These are phyloP conservation scores for Cerioporus squamosus DNA, from an alignment of 1,284 basidiomycete genomes.

Conservation along the genomic window DNA sequence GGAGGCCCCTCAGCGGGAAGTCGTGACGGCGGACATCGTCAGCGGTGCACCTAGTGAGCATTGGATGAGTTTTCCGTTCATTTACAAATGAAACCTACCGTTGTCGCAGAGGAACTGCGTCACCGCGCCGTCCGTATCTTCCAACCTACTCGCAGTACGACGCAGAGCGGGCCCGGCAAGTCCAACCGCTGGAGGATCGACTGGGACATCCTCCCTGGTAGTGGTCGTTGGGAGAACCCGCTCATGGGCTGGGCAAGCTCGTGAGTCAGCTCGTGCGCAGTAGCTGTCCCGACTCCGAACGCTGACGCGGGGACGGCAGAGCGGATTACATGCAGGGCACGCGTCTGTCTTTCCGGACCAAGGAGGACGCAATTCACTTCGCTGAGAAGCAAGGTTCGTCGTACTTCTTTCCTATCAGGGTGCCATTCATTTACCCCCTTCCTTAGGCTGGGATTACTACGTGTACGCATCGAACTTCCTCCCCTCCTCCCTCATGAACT, in stretches of 20 bases:
- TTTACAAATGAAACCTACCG: no score
- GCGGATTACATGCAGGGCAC: constrained; percentile 99
- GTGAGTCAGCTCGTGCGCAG: constrained; percentile 51
- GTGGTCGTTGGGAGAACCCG: constrained; percentile 98
- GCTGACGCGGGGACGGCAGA: constrained; percentile 43
- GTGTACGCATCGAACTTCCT: constrained; percentile 51
- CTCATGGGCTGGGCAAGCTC: constrained; percentile 97
- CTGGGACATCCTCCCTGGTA: constrained; percentile 89
- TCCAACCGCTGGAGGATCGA: constrained; percentile 93
- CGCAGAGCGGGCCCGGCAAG: constrained; percentile 92
- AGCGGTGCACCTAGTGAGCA: constrained; percentile 79
- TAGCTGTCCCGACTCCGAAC: not conserved
- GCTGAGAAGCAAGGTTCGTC: constrained; percentile 86
- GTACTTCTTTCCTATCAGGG: not conserved
- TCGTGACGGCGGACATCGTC: constrained; percentile 74
- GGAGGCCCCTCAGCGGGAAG: constrained; percentile 48
- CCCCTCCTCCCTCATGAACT: not conserved
- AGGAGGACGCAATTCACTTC: constrained; percentile 94
- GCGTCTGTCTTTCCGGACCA: constrained; percentile 83
- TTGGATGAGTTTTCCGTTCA: not conserved
- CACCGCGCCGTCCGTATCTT: constrained; percentile 92
- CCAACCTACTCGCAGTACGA: constrained; percentile 93
- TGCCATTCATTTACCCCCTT: constrained; percentile 4
- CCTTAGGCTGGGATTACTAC: constrained; percentile 77
- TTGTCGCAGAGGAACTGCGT: constrained; percentile 73